Base-by-base conservation (phyloP, 2,329 filamentous ascomycete genomes). In the Penicillium carneum region DNA sequence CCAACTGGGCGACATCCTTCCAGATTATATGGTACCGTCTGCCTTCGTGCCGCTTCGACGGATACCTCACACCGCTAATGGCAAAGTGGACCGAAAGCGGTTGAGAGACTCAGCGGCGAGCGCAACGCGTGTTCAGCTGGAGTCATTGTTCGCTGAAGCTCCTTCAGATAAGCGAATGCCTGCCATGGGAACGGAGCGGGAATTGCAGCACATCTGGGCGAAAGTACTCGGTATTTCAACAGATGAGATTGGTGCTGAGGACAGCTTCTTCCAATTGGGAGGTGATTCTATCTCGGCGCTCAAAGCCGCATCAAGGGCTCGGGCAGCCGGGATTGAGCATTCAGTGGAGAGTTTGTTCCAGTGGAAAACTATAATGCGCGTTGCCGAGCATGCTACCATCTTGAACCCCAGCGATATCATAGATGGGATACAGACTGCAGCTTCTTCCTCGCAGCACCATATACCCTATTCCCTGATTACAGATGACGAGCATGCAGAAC, bases 21-120 rank as follows among this genome's bases (percentile, higher is more conserved):
- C 63, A n/a, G 47, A 52, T 4, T 63, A 61, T 51, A 65, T 65
- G 63, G 12, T 65, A 26, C 63, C 63, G 2, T 26, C 20, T 7
- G 36, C 31, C 1, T 53, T 57, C 12, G 33, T 65, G 2, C 61
- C 54, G 5, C 51, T 65, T 10, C 34, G 38, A 3, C 31, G 11
- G 4, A 41, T 64, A n/a, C 56, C 59, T 11, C 47, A 31, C 8
- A 63, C 38, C 9, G 16, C 38, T 2, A 26, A 47, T 41, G 61
- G 61, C 9, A 65, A 65, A n/a, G 20, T 63, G 3, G 61, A 65
- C 42, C 55, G 63, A 41, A 43, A 34, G 38, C 18, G 12, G 26
- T 41, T 65, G 9, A 46, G 42, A 34, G 46, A 65, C 18, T 46
- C 55, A 1, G 51, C 38, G 2, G 55, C 47, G 4, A 46, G 7